Conservation (phyloP, 306 rosid species). For the Alnus glutinosa region DNA sequence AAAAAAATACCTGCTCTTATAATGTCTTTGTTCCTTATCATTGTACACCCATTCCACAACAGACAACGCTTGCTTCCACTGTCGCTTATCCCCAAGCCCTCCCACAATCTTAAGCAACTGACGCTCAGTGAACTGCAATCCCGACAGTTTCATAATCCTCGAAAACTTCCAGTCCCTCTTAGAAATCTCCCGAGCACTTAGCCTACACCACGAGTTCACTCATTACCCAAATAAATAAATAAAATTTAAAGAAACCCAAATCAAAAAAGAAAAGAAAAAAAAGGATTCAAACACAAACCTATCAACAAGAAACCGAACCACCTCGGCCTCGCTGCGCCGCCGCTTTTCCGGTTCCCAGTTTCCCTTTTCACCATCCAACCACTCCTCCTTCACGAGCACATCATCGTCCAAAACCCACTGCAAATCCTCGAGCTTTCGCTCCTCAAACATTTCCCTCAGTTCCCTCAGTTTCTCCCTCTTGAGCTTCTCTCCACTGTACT, state of each 20-base stretch:
- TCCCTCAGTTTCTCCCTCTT: conserved; percentile 66
- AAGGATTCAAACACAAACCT: conserved; percentile 56
- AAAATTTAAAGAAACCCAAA: neutral
- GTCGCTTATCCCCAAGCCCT: conserved; percentile 55
- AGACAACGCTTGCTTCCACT: conserved; percentile 85
- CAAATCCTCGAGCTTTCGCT: conserved; percentile 57
- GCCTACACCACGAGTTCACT: conserved; percentile 41
- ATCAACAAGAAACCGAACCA: conserved; percentile 71
- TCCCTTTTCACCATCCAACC: conserved; percentile 41
- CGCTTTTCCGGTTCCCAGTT: conserved; percentile 28
- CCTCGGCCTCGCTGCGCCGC: conserved; percentile 64
- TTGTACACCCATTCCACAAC: conserved; percentile 79
- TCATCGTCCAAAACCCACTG: conserved; percentile 80
- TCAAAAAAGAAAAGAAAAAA: neutral
- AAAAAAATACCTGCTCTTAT: conserved; percentile 71
- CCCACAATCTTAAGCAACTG: conserved; percentile 73
- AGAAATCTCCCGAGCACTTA: conserved; percentile 59
- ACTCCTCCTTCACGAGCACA: conserved; percentile 50
- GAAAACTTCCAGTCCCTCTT: conserved; percentile 81
- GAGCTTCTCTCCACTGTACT: conserved; percentile 47
- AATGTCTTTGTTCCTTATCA: conserved; percentile 47
- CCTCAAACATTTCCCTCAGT: conserved; percentile 64
- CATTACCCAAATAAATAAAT: conserved; percentile 1
- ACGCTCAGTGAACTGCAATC: conserved; percentile 72
- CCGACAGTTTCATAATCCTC: conserved; percentile 83